Evolutionary conservation across 345 rosid species (phyloP).

Genomic region (Anastatica hierochuntica): DNA sequence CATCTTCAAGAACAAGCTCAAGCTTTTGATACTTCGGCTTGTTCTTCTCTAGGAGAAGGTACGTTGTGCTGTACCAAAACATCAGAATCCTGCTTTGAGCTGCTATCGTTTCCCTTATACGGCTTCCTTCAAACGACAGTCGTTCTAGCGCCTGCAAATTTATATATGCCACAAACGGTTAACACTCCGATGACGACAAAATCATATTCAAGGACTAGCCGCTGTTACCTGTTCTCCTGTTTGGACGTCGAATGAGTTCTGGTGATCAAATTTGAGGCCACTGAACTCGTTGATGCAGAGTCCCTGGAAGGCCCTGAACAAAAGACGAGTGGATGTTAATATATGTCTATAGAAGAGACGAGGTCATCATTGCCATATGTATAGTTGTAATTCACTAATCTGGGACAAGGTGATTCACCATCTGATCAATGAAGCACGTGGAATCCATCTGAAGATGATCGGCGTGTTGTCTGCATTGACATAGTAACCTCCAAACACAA

Average conservation of each 20-base stretch:
- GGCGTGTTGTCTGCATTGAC: conserved; percentile 88
- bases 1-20: conserved; percentile 32
- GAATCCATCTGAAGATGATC: conserved; percentile 87
- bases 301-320: conserved; percentile 94
- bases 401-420: conserved; percentile 38
- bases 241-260: conserved; percentile 66
- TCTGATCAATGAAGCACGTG: conserved; percentile 77
- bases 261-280: conserved; percentile 79
- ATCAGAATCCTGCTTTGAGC: conserved; percentile 73
- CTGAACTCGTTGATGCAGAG: conserved; percentile 86
- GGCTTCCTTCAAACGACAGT: conserved; percentile 58
- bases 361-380: not conserved
- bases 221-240: conserved; percentile 90
- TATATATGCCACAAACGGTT: not conserved
- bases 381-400: no score
- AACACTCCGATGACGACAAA: no score
- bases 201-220: no score
- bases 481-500: conserved; percentile 90
- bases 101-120: conserved; percentile 52
- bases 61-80: conserved; percentile 83
- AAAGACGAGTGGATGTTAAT: not conserved
- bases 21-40: conserved; percentile 80
- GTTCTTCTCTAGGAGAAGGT: conserved; percentile 72
- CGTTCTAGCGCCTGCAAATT: conserved; percentile 71
- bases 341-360: not conserved